Conservation (phyloP, 306 rosid genomes). For the Elaeagnus macrophylla region DNA sequence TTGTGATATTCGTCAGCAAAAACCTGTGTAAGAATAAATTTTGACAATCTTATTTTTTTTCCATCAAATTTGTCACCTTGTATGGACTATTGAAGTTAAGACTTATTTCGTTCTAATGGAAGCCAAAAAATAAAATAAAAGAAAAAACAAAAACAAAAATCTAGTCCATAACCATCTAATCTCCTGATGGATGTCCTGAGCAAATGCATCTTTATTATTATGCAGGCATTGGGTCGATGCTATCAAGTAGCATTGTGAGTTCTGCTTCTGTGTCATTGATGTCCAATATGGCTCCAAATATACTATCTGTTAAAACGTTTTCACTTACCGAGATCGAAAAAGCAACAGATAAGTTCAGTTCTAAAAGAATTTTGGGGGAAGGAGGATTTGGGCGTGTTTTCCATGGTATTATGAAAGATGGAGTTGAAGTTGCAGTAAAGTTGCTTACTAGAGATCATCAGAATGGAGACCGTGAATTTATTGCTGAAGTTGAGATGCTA, state of each 20-base stretch:
- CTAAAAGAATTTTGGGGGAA: conserved; percentile 78
- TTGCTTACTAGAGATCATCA: conserved; percentile 59
- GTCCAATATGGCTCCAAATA: conserved; percentile 61
- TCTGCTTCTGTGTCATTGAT: conserved; percentile 64
- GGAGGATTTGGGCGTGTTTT: conserved; percentile 97
- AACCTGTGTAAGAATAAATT: not conserved
- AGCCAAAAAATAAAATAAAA: no score
- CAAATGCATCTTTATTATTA: conserved; percentile 12
- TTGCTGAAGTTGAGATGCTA: conserved; percentile 84
- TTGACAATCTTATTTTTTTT: not conserved
- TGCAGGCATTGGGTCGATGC: conserved; percentile 60
- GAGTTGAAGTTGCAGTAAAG: conserved; percentile 86
- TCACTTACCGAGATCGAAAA: conserved; percentile 70
- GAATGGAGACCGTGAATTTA: conserved; percentile 79
- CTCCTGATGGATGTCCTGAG: not conserved
- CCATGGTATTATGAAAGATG: conserved; percentile 68
- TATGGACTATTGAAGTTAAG: not conserved
- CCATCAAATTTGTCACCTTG: not conserved
- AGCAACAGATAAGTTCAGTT: conserved; percentile 72
- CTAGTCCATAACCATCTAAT: no score
- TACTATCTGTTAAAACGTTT: conserved; percentile 72
- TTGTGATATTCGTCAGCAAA: not conserved
- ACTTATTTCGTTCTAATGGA: no score
- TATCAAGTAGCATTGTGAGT: conserved; percentile 71
- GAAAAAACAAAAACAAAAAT: no score